A percentile compares a stretch with the other conserved stretches of the same genome.
Conservation (phyloP, 805 yeast genomes). For the Teunomyces lycoperdinae region DNA sequence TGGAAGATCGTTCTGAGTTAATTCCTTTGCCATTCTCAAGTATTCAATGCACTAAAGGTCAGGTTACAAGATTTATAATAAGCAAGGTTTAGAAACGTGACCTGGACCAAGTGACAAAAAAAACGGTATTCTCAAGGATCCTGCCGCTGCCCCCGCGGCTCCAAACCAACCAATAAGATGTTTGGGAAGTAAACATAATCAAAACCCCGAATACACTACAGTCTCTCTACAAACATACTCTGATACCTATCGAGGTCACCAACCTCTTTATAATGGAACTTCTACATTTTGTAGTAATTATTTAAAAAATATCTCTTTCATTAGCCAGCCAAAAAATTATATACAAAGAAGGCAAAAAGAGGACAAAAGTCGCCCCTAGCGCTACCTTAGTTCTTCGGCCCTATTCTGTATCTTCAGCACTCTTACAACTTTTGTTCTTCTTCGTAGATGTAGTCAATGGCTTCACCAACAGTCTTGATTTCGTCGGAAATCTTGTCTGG, state of each 20-base stretch:
- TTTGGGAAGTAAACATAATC: not conserved
- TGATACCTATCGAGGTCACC: not conserved
- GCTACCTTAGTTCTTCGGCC: constrained; percentile 4
- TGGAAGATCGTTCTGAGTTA: constrained; percentile 6
- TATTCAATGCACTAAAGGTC: not conserved
- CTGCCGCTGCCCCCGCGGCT: not conserved
- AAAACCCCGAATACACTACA: not conserved
- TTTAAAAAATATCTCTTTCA: not conserved
- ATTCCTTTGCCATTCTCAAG: constrained; percentile 2
- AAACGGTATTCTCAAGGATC: not conserved
- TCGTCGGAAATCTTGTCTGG: constrained; percentile 92
- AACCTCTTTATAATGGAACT: no score
- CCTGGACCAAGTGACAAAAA: not conserved
- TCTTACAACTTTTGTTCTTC: constrained; percentile 48
- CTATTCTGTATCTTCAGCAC: constrained; percentile 1
- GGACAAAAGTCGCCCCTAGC: constrained; percentile 2
- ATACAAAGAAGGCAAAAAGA: constrained; percentile 1
- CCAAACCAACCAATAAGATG: not conserved
- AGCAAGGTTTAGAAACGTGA: not conserved
- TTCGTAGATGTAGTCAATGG: constrained; percentile 78
- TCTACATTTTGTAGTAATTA: not conserved
- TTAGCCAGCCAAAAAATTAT: constrained; percentile 3
- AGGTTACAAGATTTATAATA: not conserved
- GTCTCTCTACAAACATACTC: not conserved
- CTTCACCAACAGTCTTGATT: constrained; percentile 90